These are phyloP conservation scores for Acacia concinna DNA, from an alignment of 331 rosid genomes.

Conservation along the genomic window DNA sequence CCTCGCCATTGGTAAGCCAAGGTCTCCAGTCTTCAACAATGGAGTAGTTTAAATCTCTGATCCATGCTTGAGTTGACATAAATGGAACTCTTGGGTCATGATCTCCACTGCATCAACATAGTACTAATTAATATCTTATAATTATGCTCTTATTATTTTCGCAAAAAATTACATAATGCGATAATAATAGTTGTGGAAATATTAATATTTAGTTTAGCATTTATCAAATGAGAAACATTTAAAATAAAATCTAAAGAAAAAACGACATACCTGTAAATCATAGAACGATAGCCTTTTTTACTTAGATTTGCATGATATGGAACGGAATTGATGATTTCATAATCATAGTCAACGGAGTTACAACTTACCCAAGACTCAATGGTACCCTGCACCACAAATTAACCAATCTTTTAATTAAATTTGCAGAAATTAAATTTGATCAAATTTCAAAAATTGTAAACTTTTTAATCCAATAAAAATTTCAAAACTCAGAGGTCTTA, in stretches of 20 bases:
- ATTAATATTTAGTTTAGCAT: too few relatives aligned
- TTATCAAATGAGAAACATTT: too few relatives aligned
- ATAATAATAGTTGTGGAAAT: too few relatives aligned
- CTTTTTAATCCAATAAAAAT: too few relatives aligned
- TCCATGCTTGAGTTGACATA: slow-evolving; percentile 62
- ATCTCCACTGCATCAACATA: slow-evolving; percentile 50
- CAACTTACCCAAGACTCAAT: not conserved
- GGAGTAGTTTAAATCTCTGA: slow-evolving; percentile 54
- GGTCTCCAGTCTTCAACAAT: slow-evolving; percentile 68
- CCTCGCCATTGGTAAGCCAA: slow-evolving; percentile 44
- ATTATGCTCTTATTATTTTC: too few relatives aligned
- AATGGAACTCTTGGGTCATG: slow-evolving; percentile 46
- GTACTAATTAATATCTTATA: too few relatives aligned
- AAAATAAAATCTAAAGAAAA: too few relatives aligned
- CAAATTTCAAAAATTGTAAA: too few relatives aligned
- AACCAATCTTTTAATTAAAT: not conserved
- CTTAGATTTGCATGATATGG: not conserved
- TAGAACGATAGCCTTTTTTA: not conserved
- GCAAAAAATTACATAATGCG: too few relatives aligned
- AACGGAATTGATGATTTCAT: not conserved
- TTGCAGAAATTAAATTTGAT: too few relatives aligned
- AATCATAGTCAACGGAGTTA: not conserved
- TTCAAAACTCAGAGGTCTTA: not conserved
- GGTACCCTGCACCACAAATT: not conserved
- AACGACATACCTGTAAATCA: not conserved